Conservation (phyloP, 495 filamentous ascomycete species). For the Hyaloscypha hepaticicola region DNA sequence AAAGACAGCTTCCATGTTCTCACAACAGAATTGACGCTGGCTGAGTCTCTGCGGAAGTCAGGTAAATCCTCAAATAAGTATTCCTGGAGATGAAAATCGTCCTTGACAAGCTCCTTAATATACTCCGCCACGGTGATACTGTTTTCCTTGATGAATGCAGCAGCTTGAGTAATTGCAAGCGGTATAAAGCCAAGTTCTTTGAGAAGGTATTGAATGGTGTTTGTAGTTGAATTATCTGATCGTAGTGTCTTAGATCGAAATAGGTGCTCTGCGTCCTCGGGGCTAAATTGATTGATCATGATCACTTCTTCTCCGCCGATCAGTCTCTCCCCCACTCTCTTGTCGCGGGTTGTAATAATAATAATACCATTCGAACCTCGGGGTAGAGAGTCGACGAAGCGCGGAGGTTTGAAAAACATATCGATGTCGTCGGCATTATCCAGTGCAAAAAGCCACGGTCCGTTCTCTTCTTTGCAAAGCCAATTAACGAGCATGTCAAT, state of each 20-base stretch:
- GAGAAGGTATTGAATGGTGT: slow-evolving; percentile 1
- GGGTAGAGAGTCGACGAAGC: slow-evolving; percentile 37
- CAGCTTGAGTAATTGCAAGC: slow-evolving; percentile 23
- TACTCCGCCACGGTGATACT: slow-evolving; percentile 27
- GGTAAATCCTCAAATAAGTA: slow-evolving; percentile 14
- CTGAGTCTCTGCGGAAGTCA: slow-evolving; percentile 32
- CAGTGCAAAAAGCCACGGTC: slow-evolving; percentile 50
- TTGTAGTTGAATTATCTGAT: background rate
- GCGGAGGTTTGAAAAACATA: slow-evolving; percentile 31
- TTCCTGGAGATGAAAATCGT: slow-evolving; percentile 24
- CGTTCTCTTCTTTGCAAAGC: slow-evolving; percentile 36
- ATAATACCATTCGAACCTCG: slow-evolving; percentile 36
- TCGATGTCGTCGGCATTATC: slow-evolving; percentile 52
- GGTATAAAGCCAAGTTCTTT: slow-evolving; percentile 12
- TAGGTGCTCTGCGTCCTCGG: slow-evolving; percentile 12
- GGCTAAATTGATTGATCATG: slow-evolving; percentile 9
- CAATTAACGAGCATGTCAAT: slow-evolving; percentile 39
- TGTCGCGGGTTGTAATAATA: slow-evolving; percentile 20
- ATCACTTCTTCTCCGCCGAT: slow-evolving; percentile 1
- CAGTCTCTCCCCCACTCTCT: slow-evolving; percentile 16
- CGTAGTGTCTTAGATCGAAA: slow-evolving; percentile 12
- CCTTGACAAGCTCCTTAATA: slow-evolving; percentile 36
- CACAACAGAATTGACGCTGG: slow-evolving; percentile 34
- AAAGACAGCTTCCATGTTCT: slow-evolving; percentile 42
- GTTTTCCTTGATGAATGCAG: slow-evolving; percentile 17